A percentile compares a stretch with the other conserved stretches of the same genome.
These are phyloP conservation scores for Tetrapisispora pingtungensis DNA, from an alignment of 805 yeast species.

Conservation along the genomic window DNA sequence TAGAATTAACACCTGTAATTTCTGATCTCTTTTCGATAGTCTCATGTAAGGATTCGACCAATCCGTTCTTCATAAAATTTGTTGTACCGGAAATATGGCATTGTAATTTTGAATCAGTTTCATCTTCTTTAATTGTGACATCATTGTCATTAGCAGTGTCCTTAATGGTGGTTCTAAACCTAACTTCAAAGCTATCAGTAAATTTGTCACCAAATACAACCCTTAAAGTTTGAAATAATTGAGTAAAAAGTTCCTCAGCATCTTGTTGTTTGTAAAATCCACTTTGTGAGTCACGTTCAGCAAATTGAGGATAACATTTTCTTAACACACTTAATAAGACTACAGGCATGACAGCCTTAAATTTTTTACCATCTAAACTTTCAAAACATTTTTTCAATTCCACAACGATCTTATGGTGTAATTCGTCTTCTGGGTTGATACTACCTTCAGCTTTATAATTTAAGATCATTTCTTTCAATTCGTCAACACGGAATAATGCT, in stretches of 20 bases:
- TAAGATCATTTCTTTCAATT: slow-evolving; percentile 55
- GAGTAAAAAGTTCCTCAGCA: slow-evolving; percentile 93
- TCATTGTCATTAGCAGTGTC: slow-evolving; percentile 48
- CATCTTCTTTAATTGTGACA: slow-evolving; percentile 42
- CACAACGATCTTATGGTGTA: slow-evolving; percentile 33
- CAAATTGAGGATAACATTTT: slow-evolving; percentile 74
- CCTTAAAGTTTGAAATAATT: slow-evolving; percentile 48
- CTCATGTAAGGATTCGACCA: slow-evolving; percentile 64
- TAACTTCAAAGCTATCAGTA: slow-evolving; percentile 52
- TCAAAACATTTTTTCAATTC: slow-evolving; percentile 41
- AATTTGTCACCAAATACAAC: slow-evolving; percentile 37
- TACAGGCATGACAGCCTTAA: slow-evolving; percentile 53
- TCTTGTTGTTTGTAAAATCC: slow-evolving; percentile 91
- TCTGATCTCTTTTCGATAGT: slow-evolving; percentile 67
- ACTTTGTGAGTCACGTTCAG: slow-evolving; percentile 53
- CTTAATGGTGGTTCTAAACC: slow-evolving; percentile 51
- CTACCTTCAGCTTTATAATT: slow-evolving; percentile 37
- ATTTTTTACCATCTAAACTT: slow-evolving; percentile 32
- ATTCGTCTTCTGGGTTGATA: slow-evolving; percentile 18
- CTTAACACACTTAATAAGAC: slow-evolving; percentile 58
- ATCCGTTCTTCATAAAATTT: slow-evolving; percentile 81
- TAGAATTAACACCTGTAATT: slow-evolving; percentile 59
- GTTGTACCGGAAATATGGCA: slow-evolving; percentile 84
- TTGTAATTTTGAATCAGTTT: slow-evolving; percentile 54
- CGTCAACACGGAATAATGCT: slow-evolving; percentile 69